Evolutionary conservation across 768 basidiomycete genomes (phyloP), one percentile per base, ranked within the genome.

Genomic region (Suillus alpinus): DNA sequence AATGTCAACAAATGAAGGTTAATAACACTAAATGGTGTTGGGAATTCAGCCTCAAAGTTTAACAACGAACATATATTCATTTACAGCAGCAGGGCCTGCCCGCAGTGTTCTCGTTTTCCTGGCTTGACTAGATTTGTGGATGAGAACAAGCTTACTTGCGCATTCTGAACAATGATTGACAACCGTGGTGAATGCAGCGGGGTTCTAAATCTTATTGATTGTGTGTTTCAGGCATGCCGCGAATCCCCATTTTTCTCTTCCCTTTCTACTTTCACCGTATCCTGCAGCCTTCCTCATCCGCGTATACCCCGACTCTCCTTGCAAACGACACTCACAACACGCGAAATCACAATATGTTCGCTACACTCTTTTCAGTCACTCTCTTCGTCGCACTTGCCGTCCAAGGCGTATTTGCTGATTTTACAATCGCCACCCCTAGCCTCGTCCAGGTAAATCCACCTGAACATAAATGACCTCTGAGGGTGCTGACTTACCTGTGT

Each of bases 361-460:
- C 84, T 78, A 89, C 91, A 77, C 76, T 92, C 89, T 56, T 91
- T 90, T 81, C 82, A 62, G 71, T 84, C 77, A 80, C 88, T 68
- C 83, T 92, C 86, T 75, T 91, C 78, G 74, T 81, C 69, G 70
- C 78, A 66, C 76, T 86, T 72, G 81, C 81, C 72, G 66, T 84
- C 68, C 78, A 70, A 63, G 77, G 76, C 69, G 86, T 78, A 58
- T 66, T 81, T 58, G 86, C 89, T 60, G 78, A 75, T 20, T 81
- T 91, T 65, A 69, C 75, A 44, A 76, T 91, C 67, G 69, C 67
- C 65, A 82, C 82, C 29, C 87, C 88, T 43, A 9, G 57, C 4
- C 64, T 88, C 51, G 73, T 71, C 63, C 85, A 89, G 80, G 89
- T 87, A 67, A 40, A 26, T 39, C 51, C 53, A 1, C 37, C 6